Base-by-base conservation (phyloP, 1,139 yeast genomes). In the Trichomonascaceae sp. region DNA sequence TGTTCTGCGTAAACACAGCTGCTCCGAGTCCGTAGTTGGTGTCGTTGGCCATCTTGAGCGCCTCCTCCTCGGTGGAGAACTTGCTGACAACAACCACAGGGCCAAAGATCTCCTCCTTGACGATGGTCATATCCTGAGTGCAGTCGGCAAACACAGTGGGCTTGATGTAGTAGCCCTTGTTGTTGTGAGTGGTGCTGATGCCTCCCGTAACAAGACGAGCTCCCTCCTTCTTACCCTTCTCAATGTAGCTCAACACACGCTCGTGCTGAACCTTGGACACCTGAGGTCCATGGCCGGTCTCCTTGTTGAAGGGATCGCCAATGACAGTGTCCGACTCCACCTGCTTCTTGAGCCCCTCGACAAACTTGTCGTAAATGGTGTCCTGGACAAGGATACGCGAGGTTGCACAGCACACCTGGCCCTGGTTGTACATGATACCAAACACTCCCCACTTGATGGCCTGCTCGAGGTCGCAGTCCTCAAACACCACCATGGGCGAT, bases 351-450 rank as follows among this genome's bases (percentile, higher is more conserved):
- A 74, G 69, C 40, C 33, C 41, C 8, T 58, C 65, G 31, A 79
- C 56, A 44, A 80, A 67, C 50, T 71, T 64, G 48, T 80, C 89
- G 60, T 81, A 78, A 50, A 79, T 61, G 34, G 69, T 74, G 48
- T 77, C 85, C 60, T 81, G 93, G 42, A 80, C 72, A 56, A 74
- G 76, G 37, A 80, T 62, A 58, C 93, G 75, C 32, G 93, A 79
- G 45, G 92, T 89, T 28, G 93, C 93, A 55, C 81, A 76, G 63
- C 93, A 81, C 38, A 78, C 87, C 62, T 81, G 93, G 58, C 93
- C 93, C 47, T 81, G 73, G 66, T 81, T 81, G 69, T 69, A 78
- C 71, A 71, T 74, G 51, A 76, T 75, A 54, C 81, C 82, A 28
- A 63, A 50, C 42, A 69, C 60, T 44, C 74, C 67, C 64, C 73